Evolutionary conservation across 2,329 filamentous ascomycete genomes (phyloP), one percentile per base, ranked within the genome.

Genomic region (Aspergillus bombycis): DNA sequence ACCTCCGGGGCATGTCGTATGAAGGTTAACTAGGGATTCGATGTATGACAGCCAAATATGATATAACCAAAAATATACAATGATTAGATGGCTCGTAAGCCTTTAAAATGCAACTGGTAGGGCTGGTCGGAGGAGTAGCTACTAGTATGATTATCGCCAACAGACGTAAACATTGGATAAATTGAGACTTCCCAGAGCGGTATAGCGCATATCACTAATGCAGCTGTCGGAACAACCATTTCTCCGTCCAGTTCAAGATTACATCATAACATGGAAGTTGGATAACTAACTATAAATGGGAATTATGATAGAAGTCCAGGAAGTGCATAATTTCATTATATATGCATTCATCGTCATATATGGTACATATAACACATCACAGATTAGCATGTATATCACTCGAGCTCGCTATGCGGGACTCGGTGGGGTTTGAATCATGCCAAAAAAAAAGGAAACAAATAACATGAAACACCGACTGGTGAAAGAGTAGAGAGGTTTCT

Each of bases 401-500:
- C 63, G 68, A 67, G 68, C 66, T 71, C 71, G 72, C 71, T 74
- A 73, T 76, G 71, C 70, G 72, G 60, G 70, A 64, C 67, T 72
- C 68, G 62, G 52, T 66, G 62, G 70, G 61, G 70, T 67, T 67
- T 30, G 67, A 70, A 69, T 64, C 69, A 65, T 68, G 61, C 57
- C 58, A 67, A 62, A 68, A 64, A 48, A 65, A 69, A 59, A 62
- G 62, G 62, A 60, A 68, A 61, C 66, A 61, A 55, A 62, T 59
- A 54, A 57, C 54, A 60, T 52, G 57, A 32, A 58, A 61, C 32
- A 58, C 58, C 57, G 32, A 69, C 57, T 54, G 55, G 58, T 55
- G 43, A 60, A 59, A 52, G 58, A 69, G 76, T 74, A 76, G 75
- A 75, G 75, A 78, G 74, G 74, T 71, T 75, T 74, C 70, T 74